A percentile compares a stretch with the other conserved stretches of the same genome.
Evolutionary conservation across 73 alveolate species (phyloP).

Genomic region (Paramecium primaurelia): DNA sequence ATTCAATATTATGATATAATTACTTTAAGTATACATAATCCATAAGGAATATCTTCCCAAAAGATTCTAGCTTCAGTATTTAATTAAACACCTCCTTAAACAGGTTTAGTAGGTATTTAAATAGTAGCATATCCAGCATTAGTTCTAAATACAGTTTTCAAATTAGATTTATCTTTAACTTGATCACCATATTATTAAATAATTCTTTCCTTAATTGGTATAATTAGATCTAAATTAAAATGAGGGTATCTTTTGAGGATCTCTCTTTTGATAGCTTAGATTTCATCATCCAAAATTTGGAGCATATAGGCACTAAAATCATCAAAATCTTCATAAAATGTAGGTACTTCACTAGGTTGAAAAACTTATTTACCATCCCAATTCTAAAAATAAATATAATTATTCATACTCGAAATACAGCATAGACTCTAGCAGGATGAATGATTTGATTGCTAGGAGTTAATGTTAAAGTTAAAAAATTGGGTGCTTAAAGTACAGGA

Average conservation of each 20-base stretch:
- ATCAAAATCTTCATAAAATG: constrained; percentile 79
- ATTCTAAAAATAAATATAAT: constrained; percentile 1
- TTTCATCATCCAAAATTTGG: constrained; percentile 76
- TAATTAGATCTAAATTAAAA: constrained; percentile 58
- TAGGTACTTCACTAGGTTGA: constrained; percentile 67
- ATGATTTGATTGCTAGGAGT: constrained; percentile 81
- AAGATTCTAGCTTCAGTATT: constrained; percentile 74
- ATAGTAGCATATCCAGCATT: constrained; percentile 73
- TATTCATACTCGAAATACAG: constrained; percentile 58
- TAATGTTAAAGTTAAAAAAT: constrained; percentile 72
- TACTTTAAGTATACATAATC: constrained; percentile 69
- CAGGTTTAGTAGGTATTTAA: constrained; percentile 66
- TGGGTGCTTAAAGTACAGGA: constrained; percentile 74
- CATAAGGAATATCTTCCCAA: constrained; percentile 83
- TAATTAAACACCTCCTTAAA: constrained; percentile 65
- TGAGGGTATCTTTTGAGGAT: constrained; percentile 66
- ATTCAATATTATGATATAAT: neutral
- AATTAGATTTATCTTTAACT: constrained; percentile 62
- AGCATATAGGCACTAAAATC: constrained; percentile 72
- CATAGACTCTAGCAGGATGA: constrained; percentile 85
- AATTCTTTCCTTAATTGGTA: constrained; percentile 77
- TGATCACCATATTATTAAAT: constrained; percentile 69
- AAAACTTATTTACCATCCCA: constrained; percentile 84
- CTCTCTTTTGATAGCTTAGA: constrained; percentile 67
- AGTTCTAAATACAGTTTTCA: constrained; percentile 74